Conservation (phyloP, 208 protist species). For the Wallacemonas sp. region DNA sequence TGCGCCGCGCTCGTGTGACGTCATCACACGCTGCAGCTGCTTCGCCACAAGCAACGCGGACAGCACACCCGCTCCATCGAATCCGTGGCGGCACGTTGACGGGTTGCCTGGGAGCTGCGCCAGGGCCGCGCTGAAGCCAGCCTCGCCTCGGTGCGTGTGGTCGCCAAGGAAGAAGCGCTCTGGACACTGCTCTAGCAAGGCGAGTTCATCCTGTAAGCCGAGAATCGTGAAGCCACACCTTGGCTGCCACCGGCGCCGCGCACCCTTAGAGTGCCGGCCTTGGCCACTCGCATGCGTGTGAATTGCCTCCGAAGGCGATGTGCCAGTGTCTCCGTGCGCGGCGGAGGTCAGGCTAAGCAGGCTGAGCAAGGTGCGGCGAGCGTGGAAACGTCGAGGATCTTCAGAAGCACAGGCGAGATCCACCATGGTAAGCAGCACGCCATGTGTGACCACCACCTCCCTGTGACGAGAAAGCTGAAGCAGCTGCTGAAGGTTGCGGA, state of each 20-base stretch:
- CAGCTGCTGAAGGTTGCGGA: conserved; percentile 60
- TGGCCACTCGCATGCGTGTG: too few relatives aligned
- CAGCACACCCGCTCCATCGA: conserved; percentile 7
- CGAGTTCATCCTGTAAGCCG: conserved; percentile 79
- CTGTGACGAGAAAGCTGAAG: conserved; percentile 63
- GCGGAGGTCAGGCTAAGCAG: conserved; percentile 47
- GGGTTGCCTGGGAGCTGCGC: conserved; percentile 8
- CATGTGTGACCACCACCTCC: conserved; percentile 74
- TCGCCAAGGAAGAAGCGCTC: conserved; percentile 45
- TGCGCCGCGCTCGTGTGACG: conserved; percentile 19
- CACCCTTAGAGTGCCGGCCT: conserved; percentile 6
- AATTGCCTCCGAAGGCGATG: too few relatives aligned
- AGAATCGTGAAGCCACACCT: conserved; percentile 65
- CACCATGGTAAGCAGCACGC: conserved; percentile 66
- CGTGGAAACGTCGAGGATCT: conserved; percentile 58
- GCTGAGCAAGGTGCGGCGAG: conserved; percentile 53
- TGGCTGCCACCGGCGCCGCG: conserved; percentile 14
- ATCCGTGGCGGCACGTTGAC: neutral
- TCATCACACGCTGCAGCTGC: conserved; percentile 46
- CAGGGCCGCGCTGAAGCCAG: neutral
- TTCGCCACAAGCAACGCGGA: conserved; percentile 56
- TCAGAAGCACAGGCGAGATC: conserved; percentile 29
- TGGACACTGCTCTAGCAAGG: conserved; percentile 51
- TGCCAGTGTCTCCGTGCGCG: too few relatives aligned
- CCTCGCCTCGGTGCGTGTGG: neutral